Evolutionary conservation across 2,329 filamentous ascomycete species (phyloP), one percentile per base, ranked within the genome.

Genomic region (Rhynchosporium graminicola): DNA sequence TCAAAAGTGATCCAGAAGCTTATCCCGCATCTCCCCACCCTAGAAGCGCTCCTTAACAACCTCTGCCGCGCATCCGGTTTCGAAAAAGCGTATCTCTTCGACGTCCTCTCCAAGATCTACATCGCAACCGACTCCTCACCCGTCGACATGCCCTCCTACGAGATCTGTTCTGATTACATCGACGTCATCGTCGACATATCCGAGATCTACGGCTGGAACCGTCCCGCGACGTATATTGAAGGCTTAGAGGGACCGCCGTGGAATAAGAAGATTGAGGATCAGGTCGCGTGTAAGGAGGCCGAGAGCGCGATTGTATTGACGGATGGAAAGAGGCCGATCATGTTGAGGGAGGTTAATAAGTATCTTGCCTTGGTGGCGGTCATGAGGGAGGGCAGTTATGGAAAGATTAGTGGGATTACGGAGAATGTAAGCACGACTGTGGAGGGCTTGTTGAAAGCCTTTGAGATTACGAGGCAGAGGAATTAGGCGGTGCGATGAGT

Each of bases 1-100:
- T 94, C 89, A 79, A 97, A 97, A 77, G 94, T 99, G 66, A 97
- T 99, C 67, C 95, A 99, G 77, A 97, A 97, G 76, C 84, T 99
- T 36, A 94, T 99, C 57, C 94, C 95, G 0, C 91, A 96, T 65
- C 84, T 99, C 7, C 91, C 92, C 5, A 96, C 93, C 31, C 86
- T 99, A 61, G 95, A 99, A 77, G 90, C 92, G 57, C 85, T 99
- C 77, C 88, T 99, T 72, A 97, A 96, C 72, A 95, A 94, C 68
- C 84, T 99, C 47, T 96, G 92, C 78, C 91, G 90, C 65, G 95
- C 92, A 13, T 98, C 93, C 74, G 90, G 91, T 54, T 97, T 99
- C 74, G 93, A 98, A 75, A 99, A 99, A 78, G 94, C 93, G 3
- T 99, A 99, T 75, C 86, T 99, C 6, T 99, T 99, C 74, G 96